Evolutionary conservation across 2,329 filamentous ascomycete genomes (phyloP).

Genomic region (Cordyceps javanica): DNA sequence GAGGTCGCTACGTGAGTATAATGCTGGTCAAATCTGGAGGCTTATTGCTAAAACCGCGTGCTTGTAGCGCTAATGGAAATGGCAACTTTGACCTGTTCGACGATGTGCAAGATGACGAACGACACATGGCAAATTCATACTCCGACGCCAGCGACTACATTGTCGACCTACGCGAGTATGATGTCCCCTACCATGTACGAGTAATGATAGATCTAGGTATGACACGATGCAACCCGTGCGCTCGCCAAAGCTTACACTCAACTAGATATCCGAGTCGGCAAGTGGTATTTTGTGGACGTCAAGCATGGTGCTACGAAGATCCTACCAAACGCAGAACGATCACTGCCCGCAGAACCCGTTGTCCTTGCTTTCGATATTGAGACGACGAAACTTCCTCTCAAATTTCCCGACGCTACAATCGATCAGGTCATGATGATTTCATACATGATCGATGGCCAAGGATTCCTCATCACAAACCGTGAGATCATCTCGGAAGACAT

Average conservation of each 20-base stretch:
- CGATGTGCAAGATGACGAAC: slow-evolving; percentile 72
- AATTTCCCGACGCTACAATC: slow-evolving; percentile 90
- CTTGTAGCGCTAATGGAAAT: slow-evolving; percentile 49
- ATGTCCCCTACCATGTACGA: slow-evolving; percentile 98
- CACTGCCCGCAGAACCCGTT: slow-evolving; percentile 90
- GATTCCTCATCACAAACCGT: slow-evolving; percentile 94
- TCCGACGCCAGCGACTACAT: slow-evolving; percentile 93
- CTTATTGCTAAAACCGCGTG: slow-evolving; percentile 14
- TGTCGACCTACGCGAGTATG: slow-evolving; percentile 97
- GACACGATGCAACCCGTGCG: slow-evolving; percentile 5
- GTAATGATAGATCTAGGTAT: slow-evolving; percentile 90
- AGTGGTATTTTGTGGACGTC: slow-evolving; percentile 93
- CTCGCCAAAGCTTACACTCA: neutral
- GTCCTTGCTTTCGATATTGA: slow-evolving; percentile 99
- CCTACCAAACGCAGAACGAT: slow-evolving; percentile 75
- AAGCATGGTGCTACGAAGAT: slow-evolving; percentile 87
- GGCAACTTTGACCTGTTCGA: slow-evolving; percentile 94
- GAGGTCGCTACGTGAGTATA: slow-evolving; percentile 77
- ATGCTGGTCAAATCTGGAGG: neutral
- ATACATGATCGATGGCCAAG: slow-evolving; percentile 99
- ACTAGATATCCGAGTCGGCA: slow-evolving; percentile 86
- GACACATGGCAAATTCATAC: slow-evolving; percentile 67
- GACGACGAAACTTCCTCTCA: slow-evolving; percentile 89
- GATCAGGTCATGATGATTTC: slow-evolving; percentile 99
- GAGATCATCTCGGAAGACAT: slow-evolving; percentile 98